Evolutionary conservation across 2,329 filamentous ascomycete genomes (phyloP), one percentile per base, ranked within the genome.

Genomic region (Colletotrichum magnum): DNA sequence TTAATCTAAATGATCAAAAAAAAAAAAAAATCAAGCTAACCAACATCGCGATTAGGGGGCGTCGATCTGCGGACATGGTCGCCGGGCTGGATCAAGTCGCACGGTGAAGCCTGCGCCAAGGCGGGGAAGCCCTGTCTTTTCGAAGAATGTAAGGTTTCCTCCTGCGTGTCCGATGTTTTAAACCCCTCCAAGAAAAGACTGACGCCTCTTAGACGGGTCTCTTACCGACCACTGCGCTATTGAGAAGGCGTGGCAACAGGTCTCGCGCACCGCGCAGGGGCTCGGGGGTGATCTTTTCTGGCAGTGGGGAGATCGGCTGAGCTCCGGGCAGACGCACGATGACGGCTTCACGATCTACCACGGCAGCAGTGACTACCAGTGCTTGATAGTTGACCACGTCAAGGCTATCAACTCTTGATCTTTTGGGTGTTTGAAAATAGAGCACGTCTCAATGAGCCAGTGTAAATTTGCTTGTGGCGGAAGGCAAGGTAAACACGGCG

Each of bases 191-290:
- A 67, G 16, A 7, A n/a, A 36, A 36, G 15, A 9, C 64, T 64
- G 10, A 64, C 43, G 32, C 47, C 28, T 16, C 51, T n/a, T 3
- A 61, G 45, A 69, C 21, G 57, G 68, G 21, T 58, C 58, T 10
- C 32, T 60, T 6, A 62, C 7, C 18, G 52, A 58, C 21, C 58
- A 68, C 45, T 63, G 47, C 53, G 52, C 61, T 48, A 48, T 87
- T 6, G 88, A 91, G 58, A 91, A 64, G 26, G 90, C 87, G 9
- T 68, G 64, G 64, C 53, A 79, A 53, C 39, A 74, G 47, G 69
- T 73, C 3, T 75, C 77, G 4, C 70, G 74, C 9, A 69, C 69
- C 5, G 62, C 72, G 7, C 51, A 41, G 18, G 66, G 77, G 58
- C 73, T 76, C 59, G 74, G 67, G 1, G 75, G 69, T 3, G 78